Evolutionary conservation across 2,329 filamentous ascomycete genomes (phyloP).

Genomic region (Fonsecaea monophora): DNA sequence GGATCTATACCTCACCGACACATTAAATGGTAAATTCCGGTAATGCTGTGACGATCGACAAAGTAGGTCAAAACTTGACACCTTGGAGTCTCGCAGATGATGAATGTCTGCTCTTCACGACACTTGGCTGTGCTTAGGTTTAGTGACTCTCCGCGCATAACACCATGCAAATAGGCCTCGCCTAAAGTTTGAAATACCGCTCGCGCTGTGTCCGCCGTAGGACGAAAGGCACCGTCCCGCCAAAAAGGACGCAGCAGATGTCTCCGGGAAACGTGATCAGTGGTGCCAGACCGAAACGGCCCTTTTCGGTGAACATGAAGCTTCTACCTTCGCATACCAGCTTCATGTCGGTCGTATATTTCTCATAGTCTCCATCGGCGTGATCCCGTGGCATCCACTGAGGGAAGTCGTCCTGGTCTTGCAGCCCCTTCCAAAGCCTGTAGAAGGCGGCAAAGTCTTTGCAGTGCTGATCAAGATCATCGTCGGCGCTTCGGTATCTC

Average conservation of each 20-base stretch:
- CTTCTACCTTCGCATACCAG: constrained; percentile 19
- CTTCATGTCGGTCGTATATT: constrained; percentile 16
- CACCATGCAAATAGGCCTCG: constrained; percentile 24
- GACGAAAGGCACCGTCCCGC: constrained; percentile 16
- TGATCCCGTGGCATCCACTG: not conserved
- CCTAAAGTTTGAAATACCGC: constrained; percentile 19
- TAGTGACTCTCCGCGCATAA: constrained; percentile 23
- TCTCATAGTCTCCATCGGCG: constrained; percentile 10
- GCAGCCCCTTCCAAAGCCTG: not conserved
- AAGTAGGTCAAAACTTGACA: not conserved
- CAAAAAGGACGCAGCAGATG: constrained; percentile 18
- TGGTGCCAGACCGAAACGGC: constrained; percentile 24
- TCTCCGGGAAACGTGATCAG: constrained; percentile 14
- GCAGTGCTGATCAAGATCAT: constrained; percentile 12
- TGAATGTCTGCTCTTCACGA: constrained; percentile 2
- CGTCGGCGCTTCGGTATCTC: constrained; percentile 19
- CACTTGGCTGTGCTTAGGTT: not conserved
- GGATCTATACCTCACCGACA: not conserved
- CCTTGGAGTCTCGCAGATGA: not conserved
- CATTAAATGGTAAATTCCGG: not conserved
- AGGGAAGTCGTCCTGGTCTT: not conserved
- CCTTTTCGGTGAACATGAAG: constrained; percentile 22
- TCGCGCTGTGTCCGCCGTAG: not conserved
- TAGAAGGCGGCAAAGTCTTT: constrained; percentile 18
- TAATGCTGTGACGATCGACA: not conserved